Conservation (phyloP, 2,329 filamentous ascomycete genomes). For the Epichloe sylvatica region DNA sequence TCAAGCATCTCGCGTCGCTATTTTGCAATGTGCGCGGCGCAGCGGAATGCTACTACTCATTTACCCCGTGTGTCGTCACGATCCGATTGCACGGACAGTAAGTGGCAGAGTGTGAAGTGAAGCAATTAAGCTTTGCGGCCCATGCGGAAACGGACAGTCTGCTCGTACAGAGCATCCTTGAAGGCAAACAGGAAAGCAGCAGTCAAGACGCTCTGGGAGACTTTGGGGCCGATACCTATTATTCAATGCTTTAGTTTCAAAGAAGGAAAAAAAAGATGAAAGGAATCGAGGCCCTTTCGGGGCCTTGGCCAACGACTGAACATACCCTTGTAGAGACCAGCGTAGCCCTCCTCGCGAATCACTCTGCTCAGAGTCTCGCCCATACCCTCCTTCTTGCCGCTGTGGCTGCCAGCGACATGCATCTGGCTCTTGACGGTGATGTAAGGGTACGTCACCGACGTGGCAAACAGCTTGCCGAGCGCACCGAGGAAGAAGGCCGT, state of each 20-base stretch:
- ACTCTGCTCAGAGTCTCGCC: constrained; percentile 64
- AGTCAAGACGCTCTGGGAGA: constrained; percentile 91
- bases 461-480: constrained; percentile 86
- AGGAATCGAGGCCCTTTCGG: neutral
- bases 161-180: constrained; percentile 89
- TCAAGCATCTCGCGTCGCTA: neutral
- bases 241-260: constrained; percentile 3
- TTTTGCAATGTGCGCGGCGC: neutral
- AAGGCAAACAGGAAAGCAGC: constrained; percentile 95
- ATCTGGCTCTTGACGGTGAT: constrained; percentile 98
- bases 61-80: neutral
- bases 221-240: constrained; percentile 83
- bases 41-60: neutral
- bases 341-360: constrained; percentile 77
- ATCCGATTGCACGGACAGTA: neutral
- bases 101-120: too few species aligned
- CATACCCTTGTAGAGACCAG: constrained; percentile 78
- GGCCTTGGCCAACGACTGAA: neutral
- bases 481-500: constrained; percentile 87
- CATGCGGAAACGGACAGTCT: constrained; percentile 53
- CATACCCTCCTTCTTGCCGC: constrained; percentile 68
- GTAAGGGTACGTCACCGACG: constrained; percentile 89
- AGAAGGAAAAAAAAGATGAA: neutral
- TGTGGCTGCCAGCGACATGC: constrained; percentile 66
- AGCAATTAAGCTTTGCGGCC: constrained; percentile 14